These are phyloP conservation scores for Solanum chmielewskii DNA, from an alignment of 257 asterid species.

Conservation along the genomic window DNA sequence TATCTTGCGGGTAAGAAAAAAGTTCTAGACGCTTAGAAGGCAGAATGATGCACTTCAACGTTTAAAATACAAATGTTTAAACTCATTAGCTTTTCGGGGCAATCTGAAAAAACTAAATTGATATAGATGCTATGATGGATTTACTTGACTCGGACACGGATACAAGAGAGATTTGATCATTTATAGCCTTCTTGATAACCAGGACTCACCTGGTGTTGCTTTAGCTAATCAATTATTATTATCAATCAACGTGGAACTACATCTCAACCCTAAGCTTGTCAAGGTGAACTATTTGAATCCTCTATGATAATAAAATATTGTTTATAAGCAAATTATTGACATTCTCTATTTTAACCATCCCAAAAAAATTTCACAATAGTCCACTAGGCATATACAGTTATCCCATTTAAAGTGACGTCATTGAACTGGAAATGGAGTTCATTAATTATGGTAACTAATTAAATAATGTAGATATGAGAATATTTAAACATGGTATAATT, in stretches of 20 bases:
- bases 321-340: not conserved
- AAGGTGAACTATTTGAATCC: not conserved
- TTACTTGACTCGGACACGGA: not conserved
- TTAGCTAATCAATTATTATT: not conserved
- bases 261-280: not conserved
- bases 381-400: not conserved
- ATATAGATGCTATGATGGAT: not conserved
- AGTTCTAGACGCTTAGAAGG: not conserved
- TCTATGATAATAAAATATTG: not conserved
- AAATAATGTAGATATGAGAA: not conserved
- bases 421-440: not conserved
- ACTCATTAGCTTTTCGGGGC: not conserved
- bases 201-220: not conserved
- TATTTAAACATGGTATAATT: not conserved
- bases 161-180: not conserved
- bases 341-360: not conserved
- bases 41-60: not conserved
- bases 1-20: not conserved
- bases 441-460: not conserved
- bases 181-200: not conserved
- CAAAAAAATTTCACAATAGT: not conserved
- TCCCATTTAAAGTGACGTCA: not conserved
- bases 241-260: not conserved
- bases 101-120: not conserved
- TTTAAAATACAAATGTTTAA: not conserved